Base-by-base conservation (phyloP, 2,329 filamentous ascomycete species). In the Coniochaeta ligniaria region DNA sequence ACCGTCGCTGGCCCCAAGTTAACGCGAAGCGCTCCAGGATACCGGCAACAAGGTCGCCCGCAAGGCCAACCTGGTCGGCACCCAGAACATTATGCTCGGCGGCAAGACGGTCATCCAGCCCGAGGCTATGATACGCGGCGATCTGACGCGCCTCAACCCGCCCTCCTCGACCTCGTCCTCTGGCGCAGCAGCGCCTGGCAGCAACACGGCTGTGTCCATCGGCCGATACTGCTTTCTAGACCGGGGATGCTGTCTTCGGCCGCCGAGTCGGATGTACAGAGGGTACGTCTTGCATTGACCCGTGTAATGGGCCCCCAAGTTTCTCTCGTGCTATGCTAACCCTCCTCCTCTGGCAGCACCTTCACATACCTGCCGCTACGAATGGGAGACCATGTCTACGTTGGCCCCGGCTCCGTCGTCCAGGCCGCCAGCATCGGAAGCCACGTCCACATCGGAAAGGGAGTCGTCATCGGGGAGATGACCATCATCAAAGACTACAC, bases 21-120 rank as follows among this genome's bases (percentile, higher is more conserved):
- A 41, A 60, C 56, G 22, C 41, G 35, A 28, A 55, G 41, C 38
- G 52, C 28, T 36, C 59, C 67, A 96, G 93, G 94, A 98, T 77
- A 96, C 93, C 2, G 95, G 95, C 66, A 99, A 99, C 83, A 98
- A 98, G 79, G 95, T 99, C 69, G 94, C 93, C 43, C 91, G 95
- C 66, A 92, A 92, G 67, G 91, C 92, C 63, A 88, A 89, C 72
- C 91, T 99, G 67, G 90, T 96, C 70, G 95, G 95, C 69, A 97
- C 94, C 24, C 92, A 96, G 68, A 96, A 98, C 77, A 98, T 99
- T 76, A 96, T 96, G 75, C 89, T 99, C 1, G 95, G 92, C 67
- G 95, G 95, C 64, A 96, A 92, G 76, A 96, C 93, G 0, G 92
- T 98, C 64, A 96, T 99, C 71, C 92, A 96, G 81, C 89, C 92